phyloP scores from a whole-genome alignment of 2,329 filamentous ascomycete genomes.

The Phyllosticta citriasiana region DNA sequence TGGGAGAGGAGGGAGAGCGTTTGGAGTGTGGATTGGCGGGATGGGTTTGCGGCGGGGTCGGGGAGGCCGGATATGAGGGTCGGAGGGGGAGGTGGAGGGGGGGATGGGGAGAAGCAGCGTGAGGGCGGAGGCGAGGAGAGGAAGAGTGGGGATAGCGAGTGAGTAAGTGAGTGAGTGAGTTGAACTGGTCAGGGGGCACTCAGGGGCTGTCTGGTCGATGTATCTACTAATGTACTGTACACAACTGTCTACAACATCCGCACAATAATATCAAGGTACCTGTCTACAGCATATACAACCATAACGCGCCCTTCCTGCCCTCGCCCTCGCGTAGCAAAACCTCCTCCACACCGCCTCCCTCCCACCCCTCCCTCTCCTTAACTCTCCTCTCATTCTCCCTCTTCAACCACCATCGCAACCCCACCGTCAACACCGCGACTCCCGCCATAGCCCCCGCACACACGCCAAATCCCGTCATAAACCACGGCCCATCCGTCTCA shows the following conservation, averaged over 20 bases:
- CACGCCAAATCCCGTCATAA: slow-evolving; percentile 39
- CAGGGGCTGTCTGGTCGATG: background rate
- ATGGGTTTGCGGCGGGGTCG: background rate
- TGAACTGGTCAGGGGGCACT: background rate
- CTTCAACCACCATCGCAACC: slow-evolving; percentile 32
- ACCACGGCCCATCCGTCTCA: slow-evolving; percentile 38
- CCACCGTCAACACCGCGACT: slow-evolving; percentile 34
- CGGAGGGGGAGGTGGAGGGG: background rate
- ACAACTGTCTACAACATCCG: background rate
- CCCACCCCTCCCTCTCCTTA: background rate
- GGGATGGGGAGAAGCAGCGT: background rate
- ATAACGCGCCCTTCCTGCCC: background rate
- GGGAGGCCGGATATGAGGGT: background rate
- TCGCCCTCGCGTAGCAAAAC: background rate
- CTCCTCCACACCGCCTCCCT: background rate
- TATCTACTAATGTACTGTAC: background rate
- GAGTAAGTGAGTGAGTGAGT: background rate
- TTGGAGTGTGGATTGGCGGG: background rate
- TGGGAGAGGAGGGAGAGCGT: background rate
- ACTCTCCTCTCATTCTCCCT: slow-evolving; percentile 21
- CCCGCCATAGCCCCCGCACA: slow-evolving; percentile 42
- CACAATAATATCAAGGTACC: background rate
- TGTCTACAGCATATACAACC: background rate
- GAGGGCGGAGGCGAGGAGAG: background rate
- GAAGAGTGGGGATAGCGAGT: background rate